Percentiles rank a stretch among this genome's conserved stretches.
phyloP scores from a whole-genome alignment of 805 yeast genomes.

The Myxozyma monticola region DNA sequence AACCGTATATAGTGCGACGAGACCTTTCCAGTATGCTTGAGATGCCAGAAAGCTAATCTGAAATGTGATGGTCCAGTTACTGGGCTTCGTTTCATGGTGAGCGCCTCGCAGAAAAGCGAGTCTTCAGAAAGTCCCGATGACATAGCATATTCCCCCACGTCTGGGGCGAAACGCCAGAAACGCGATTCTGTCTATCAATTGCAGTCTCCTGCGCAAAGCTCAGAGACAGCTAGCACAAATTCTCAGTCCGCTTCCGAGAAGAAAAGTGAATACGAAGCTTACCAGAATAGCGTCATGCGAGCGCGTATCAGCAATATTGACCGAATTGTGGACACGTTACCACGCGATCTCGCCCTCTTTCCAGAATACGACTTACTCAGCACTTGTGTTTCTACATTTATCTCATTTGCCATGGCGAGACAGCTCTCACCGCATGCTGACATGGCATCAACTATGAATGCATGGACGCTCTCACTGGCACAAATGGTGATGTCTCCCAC shows the following conservation, averaged over 20 bases:
- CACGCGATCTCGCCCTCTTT: neutral
- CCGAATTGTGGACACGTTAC: neutral
- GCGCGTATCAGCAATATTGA: neutral
- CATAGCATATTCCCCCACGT: too few relatives aligned
- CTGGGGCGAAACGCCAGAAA: neutral
- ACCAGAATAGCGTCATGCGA: neutral
- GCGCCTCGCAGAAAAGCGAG: neutral
- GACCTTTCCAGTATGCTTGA: neutral
- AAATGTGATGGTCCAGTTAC: constrained; percentile 1
- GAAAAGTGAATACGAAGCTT: neutral
- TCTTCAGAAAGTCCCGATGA: neutral
- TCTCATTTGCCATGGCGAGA: neutral
- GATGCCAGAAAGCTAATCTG: neutral
- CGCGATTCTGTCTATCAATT: neutral
- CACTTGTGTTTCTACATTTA: neutral
- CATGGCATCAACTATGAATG: neutral
- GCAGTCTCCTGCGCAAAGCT: neutral
- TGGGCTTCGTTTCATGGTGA: neutral
- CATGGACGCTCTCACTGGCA: neutral
- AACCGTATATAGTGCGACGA: neutral
- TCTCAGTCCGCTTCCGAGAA: neutral
- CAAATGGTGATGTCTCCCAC: neutral
- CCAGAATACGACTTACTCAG: neutral
- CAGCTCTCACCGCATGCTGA: neutral
- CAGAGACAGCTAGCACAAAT: neutral